Base-by-base conservation (phyloP, 1,284 basidiomycete species). In the Marasmius oreades region DNA sequence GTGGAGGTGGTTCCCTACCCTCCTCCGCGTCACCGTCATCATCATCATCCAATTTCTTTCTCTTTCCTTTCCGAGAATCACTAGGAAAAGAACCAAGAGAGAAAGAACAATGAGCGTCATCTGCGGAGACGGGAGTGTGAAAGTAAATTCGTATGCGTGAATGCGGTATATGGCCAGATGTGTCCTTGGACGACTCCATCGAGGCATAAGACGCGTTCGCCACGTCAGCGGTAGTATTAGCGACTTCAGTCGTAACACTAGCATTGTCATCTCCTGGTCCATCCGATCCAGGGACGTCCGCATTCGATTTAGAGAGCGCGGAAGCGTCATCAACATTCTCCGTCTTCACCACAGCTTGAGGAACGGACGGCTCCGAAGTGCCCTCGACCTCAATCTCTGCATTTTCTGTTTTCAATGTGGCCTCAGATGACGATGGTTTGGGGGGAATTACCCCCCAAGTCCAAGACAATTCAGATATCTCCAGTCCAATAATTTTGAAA, bases 401-500 rank as follows among this genome's bases (percentile, higher is more conserved):
- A 68, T 42, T 63, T 63, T 77, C 76, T 58, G 61, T 62, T 59
- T 74, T 75, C 53, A 70, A 58, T 51, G 64, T 46, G 50, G 65
- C 45, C 34, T 65, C 51, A 50, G 73, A 26, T 7, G 44, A 31
- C 16, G 42, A 28, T 39, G 36, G 18, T 14, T 50, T 55, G 14
- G 33, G 68, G 18, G 79, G 78, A 53, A 82, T 65, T 54, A 72
- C 62, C 60, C 89, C 88, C 90, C 90, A 92, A 51, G 75, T 77
- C 90, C 90, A 92, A 65, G 71, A 73, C 57, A 92, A 72, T 62
- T 85, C 85, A 64, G 75, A 78, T 64, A 96, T 88, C 69, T 92
- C 86, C 65, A 97, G 79, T 23, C 90, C 93, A 64, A 95, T 79
- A 68, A 98, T 94, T 73, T 95, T 92, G 82, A 97, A 98, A 75